These are phyloP conservation scores for Alternaria infectoria DNA, from an alignment of 2,329 filamentous ascomycete species.

Conservation along the genomic window DNA sequence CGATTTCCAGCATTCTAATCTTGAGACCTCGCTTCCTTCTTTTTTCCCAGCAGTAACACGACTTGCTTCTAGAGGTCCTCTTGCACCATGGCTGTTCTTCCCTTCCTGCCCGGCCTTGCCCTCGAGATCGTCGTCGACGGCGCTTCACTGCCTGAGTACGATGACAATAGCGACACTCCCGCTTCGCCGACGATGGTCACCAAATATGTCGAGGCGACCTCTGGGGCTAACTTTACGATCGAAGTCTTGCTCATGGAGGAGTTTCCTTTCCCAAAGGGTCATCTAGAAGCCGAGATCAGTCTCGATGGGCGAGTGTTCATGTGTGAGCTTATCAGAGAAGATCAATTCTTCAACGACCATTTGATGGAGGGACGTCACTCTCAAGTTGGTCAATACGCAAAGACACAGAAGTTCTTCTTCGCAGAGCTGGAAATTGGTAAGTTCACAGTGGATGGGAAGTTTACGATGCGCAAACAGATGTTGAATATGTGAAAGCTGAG, in stretches of 20 bases:
- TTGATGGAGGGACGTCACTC: no score
- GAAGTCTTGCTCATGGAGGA: not conserved
- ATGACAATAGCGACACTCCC: not conserved
- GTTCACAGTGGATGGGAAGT: no score
- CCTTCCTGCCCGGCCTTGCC: not conserved
- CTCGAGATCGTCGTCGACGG: not conserved
- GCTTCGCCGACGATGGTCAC: not conserved
- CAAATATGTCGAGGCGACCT: not conserved
- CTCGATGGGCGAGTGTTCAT: not conserved
- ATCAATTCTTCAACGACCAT: no score
- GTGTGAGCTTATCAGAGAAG: no score
- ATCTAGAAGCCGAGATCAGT: not conserved
- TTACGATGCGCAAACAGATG: no score
- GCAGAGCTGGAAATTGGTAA: not conserved
- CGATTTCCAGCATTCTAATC: no score
- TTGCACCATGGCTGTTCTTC: not conserved
- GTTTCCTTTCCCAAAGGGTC: not conserved
- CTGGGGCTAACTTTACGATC: not conserved
- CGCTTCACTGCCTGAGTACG: not conserved
- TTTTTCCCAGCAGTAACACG: not conserved
- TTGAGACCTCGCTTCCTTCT: not conserved
- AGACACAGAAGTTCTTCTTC: not conserved
- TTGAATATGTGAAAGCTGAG: not conserved
- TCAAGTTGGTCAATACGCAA: accelerated
- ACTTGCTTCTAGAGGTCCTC: not conserved